Evolutionary conservation across 2,329 filamentous ascomycete species (phyloP), one percentile per base, ranked within the genome.

Genomic region (Rhinocladiella similis): DNA sequence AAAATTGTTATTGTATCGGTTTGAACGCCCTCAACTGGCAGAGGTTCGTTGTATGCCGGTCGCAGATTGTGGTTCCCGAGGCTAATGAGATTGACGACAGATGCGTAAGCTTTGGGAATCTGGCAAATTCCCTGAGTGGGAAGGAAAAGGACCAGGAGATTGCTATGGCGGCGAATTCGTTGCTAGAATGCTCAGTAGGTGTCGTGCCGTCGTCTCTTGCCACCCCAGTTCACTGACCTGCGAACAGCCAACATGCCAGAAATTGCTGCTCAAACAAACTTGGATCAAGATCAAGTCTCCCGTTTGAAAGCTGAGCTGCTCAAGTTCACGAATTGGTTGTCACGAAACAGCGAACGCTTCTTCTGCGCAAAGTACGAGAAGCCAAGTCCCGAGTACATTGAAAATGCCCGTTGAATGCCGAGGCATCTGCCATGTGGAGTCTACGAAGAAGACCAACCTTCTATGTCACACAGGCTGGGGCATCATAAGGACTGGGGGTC

Each of bases 121-220:
- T 2, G 79, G 77, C 1, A 81, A 82, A 12, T 83, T 85, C 18
- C 83, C 86, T 35, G 63, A 65, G 3, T 80, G 86, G 33, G 80
- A 87, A 55, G 86, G 85, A 61, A 92, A 91, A 73, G 81, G 80
- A 1, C 82, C 90, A 5, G 83, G 84, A 59, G 91, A 96, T 65
- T 86, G 93, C 12, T 99, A 97, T 67, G 94, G 94, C 45, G 91
- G 89, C 18, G 94, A 99, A 73, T 94, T 99, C 72, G 78, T 99
- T 41, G 85, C 90, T 63, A 88, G 94, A 57, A 81, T 99, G 18
- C 86, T 99, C 39, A 91, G 93, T 97, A 83, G 65, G 83, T 74
- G 29, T 12, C 3, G 29, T 38, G 14, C 22, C 54, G n/a, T 22
- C 42, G 36, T 43, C 14, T 43, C 7, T 10, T n/a, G 16, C 3